Evolutionary conservation across 2,329 filamentous ascomycete genomes (phyloP).

Genomic region (Grosmannia huntii): DNA sequence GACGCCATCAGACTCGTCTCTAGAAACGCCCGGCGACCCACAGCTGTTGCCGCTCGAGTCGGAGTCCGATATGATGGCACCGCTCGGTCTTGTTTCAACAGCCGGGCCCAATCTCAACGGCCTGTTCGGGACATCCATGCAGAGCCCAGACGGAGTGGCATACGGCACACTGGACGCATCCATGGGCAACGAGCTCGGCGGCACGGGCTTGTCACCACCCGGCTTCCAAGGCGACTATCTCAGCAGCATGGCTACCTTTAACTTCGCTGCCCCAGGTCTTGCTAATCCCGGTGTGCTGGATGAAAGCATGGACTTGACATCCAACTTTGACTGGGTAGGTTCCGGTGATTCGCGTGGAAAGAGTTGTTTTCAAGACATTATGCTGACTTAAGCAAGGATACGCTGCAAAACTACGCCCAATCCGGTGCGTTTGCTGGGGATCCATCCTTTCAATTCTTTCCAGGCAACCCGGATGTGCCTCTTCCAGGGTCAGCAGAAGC

Average conservation of each 20-base stretch:
- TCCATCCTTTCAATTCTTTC: conserved; percentile 38
- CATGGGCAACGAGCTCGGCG: conserved; percentile 14
- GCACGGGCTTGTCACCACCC: conserved; percentile 16
- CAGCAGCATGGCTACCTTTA: conserved; percentile 16
- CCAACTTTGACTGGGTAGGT: conserved; percentile 48
- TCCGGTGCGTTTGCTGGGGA: conserved; percentile 39
- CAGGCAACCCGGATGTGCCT: conserved; percentile 1
- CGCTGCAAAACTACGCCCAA: conserved; percentile 45
- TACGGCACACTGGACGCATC: conserved; percentile 33
- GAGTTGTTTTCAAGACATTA: too few relatives aligned
- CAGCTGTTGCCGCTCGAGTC: conserved; percentile 19
- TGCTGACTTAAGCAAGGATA: conserved; percentile 25
- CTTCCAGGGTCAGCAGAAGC: neutral
- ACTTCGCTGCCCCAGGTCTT: conserved; percentile 35
- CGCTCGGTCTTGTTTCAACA: conserved; percentile 28
- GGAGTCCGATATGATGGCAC: conserved; percentile 27
- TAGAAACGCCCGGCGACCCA: conserved; percentile 12
- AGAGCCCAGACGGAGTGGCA: conserved; percentile 26
- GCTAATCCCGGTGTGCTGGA: conserved; percentile 4
- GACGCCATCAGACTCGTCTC: conserved; percentile 1
- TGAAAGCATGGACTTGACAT: conserved; percentile 30
- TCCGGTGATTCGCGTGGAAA: neutral
- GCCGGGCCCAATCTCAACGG: conserved; percentile 21
- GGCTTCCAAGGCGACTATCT: conserved; percentile 23
- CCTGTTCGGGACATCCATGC: conserved; percentile 17